Evolutionary conservation across 768 basidiomycete genomes (phyloP).

Genomic region (Mycena galericulata): DNA sequence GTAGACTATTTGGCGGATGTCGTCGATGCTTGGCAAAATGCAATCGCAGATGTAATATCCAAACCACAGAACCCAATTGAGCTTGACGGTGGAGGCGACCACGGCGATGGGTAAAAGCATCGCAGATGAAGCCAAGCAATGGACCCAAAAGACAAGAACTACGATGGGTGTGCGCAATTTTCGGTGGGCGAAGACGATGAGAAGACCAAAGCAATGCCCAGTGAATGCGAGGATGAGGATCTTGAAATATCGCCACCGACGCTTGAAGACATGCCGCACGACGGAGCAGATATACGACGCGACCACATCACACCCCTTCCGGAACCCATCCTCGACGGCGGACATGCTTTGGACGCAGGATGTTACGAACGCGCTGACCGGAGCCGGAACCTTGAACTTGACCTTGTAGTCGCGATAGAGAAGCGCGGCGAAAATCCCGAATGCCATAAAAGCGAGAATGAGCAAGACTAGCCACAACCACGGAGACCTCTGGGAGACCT

Average conservation of each 20-base stretch:
- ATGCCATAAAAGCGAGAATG: not conserved
- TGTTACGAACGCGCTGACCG: not conserved
- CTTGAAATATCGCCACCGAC: not conserved
- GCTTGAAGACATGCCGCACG: not conserved
- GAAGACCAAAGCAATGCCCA: not conserved
- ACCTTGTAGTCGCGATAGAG: not conserved
- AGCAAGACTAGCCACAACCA: not conserved
- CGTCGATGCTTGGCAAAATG: no score
- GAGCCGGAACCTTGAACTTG: no score
- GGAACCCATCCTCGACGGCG: not conserved
- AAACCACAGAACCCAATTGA: no score
- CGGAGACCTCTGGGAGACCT: not conserved
- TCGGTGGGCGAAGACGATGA: not conserved
- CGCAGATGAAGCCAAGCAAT: not conserved
- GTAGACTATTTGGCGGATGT: no score
- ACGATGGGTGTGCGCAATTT: not conserved
- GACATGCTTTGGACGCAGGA: not conserved
- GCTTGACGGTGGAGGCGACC: no score
- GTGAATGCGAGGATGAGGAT: constrained; percentile 2
- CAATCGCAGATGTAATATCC: no score
- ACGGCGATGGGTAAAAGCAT: no score
- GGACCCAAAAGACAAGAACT: no score
- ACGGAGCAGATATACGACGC: not conserved
- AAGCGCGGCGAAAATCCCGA: not conserved
- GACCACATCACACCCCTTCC: not conserved